Base-by-base conservation (phyloP, 345 rosid species). In the Cardamine chenopodiifolia region DNA sequence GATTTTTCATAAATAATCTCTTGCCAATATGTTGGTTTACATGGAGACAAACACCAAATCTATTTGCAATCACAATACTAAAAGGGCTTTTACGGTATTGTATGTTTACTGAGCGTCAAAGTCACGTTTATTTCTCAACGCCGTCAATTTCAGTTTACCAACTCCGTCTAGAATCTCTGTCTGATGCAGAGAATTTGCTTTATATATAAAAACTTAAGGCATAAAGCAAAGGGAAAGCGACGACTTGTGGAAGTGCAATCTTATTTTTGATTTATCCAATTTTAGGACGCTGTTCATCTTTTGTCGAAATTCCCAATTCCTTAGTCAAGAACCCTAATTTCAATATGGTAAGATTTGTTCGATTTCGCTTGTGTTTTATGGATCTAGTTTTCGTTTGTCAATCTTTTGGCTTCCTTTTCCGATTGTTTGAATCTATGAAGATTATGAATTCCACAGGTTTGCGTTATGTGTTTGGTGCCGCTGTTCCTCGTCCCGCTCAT, bases 401-500 rank as follows among this genome's bases (percentile, higher is more conserved):
- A 69, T 28, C 52, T 2, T 13, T 25, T 4, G 12, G 55, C 8
- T 57, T 20, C 15, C 9, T 2, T 63, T 62, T 54, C 12, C 6
- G 62, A 55, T 73, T 19, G 40, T 53, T 44, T 65, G 31, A 44
- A 70, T 71, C 62, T 8, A 9, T 34, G 18, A 13, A 66, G 12
- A 63, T 4, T 0, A 2, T 56, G 32, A 26, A 28, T 52, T 42
- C 49, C 62, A 22, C 74, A 93, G 97, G 98, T 94, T 77, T 94
- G 98, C 84, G 23, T 94, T 66, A 86, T 83, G 61, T 95, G 99
- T 78, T 81, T 95, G 77, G 81, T 95, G 54, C 99, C 98, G 11
- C 86, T 95, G 79, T 95, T 95, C 87, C 85, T 95, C 48, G 72
- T 95, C 78, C 97, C 99, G n/a, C 83, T 92, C 83, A 79, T 95